Evolutionary conservation across 2,329 filamentous ascomycete genomes (phyloP).

Genomic region (Clarireedia sp.): DNA sequence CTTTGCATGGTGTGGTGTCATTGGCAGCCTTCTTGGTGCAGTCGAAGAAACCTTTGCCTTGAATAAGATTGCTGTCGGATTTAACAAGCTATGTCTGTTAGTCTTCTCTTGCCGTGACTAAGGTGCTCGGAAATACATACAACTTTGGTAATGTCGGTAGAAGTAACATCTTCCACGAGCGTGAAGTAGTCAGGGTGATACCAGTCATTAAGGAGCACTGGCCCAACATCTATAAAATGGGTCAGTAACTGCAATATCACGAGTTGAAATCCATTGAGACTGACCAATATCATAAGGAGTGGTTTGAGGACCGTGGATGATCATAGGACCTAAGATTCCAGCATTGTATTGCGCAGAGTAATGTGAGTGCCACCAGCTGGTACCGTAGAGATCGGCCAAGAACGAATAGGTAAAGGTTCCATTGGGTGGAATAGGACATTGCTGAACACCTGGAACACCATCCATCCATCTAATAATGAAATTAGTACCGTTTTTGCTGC

Average conservation of each 20-base stretch:
- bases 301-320: conserved; percentile 52
- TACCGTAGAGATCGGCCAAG: conserved; percentile 5
- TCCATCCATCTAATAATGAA: conserved; percentile 29
- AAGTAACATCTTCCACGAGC: conserved; percentile 36
- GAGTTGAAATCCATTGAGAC: neutral
- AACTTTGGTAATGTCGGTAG: neutral
- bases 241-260: neutral
- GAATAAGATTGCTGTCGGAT: conserved; percentile 28
- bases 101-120: neutral
- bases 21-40: conserved; percentile 11
- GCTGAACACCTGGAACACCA: conserved; percentile 41
- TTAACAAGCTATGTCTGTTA: conserved; percentile 1
- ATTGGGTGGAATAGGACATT: conserved; percentile 56
- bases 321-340: conserved; percentile 50
- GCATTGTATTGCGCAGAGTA: conserved; percentile 42
- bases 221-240: conserved; percentile 40
- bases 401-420: conserved; percentile 25
- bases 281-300: conserved; percentile 48
- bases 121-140: neutral
- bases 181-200: conserved; percentile 38
- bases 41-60: conserved; percentile 22
- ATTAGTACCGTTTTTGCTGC: neutral
- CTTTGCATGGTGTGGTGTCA: conserved; percentile 11
- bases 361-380: conserved; percentile 53
- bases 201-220: conserved; percentile 34